Percentiles rank a stretch among this genome's conserved stretches.
These are phyloP conservation scores for Chlorella sp. DNA, from an alignment of 139 green algal genomes.

Conservation along the genomic window DNA sequence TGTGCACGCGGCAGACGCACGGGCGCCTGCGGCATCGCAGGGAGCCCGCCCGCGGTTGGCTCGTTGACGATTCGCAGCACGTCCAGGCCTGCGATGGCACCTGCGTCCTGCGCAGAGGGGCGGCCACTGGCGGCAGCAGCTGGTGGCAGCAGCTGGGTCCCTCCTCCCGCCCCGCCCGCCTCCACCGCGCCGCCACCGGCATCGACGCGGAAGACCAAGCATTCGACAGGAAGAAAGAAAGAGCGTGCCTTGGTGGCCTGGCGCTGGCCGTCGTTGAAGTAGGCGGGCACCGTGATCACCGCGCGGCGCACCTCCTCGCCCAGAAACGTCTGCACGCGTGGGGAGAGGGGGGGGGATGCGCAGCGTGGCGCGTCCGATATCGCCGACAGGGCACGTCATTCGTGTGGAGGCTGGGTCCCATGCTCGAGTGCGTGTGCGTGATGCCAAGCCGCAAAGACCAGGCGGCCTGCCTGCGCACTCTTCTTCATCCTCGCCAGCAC, in stretches of 20 bases:
- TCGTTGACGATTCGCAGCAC: slow-evolving; percentile 98
- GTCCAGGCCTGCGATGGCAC: slow-evolving; percentile 93
- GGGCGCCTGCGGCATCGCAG: slow-evolving; percentile 59
- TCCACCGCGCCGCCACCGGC: neutral
- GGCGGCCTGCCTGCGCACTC: slow-evolving; percentile 86
- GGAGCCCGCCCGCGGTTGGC: slow-evolving; percentile 93
- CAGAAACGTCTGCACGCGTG: slow-evolving; percentile 65
- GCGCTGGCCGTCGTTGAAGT: slow-evolving; percentile 99
- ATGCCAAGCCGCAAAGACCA: too few relatives aligned
- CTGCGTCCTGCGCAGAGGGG: slow-evolving; percentile 85
- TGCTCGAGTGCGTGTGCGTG: too few relatives aligned
- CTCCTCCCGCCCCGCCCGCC: neutral
- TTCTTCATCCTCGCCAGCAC: slow-evolving; percentile 98
- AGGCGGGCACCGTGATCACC: slow-evolving; percentile 98
- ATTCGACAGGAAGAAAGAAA: too few relatives aligned
- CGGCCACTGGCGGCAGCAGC: neutral
- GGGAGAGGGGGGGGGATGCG: neutral
- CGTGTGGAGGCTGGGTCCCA: too few relatives aligned
- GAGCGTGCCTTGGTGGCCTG: slow-evolving; percentile 87
- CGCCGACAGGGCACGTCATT: too few relatives aligned
- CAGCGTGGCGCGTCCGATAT: too few relatives aligned
- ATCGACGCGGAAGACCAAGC: too few relatives aligned
- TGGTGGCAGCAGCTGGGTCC: neutral
- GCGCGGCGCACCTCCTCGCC: slow-evolving; percentile 82
- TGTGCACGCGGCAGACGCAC: too few relatives aligned